Evolutionary conservation across 2,329 filamentous ascomycete species (phyloP), one percentile per base, ranked within the genome.

Genomic region (Botryosphaeria dothidea): DNA sequence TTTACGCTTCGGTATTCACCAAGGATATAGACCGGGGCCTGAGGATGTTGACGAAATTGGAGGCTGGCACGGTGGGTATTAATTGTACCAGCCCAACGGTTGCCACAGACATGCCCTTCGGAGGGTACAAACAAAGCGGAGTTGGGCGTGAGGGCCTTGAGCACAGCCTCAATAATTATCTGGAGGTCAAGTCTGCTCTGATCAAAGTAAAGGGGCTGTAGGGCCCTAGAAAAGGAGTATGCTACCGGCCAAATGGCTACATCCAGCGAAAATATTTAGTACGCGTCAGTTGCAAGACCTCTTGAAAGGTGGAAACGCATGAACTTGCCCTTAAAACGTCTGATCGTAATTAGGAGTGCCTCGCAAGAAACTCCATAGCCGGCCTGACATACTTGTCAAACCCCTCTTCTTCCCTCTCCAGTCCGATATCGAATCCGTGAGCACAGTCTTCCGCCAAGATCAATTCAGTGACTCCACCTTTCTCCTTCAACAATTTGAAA

Each of bases 181-280:
- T 76, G n/a, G 75, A 77, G 69, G 75, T 70, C 11, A 76, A 77
- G 70, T 68, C 68, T 2, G 73, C 77, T 3, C 49, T 75, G 64
- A 75, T 77, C 66, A 74, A 74, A 19, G 23, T 57, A 0, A 27
- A 57, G 4, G 52, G 52, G 8, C n/a, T 57, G 19, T 57, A 43
- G 36, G 11, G 17, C 13, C 17, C n/a, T 34, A 3, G 1, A 7
- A 49, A 7, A 49, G 31, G 31, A 34, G n/a, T n/a, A 34, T 34
- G 31, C 7, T 34, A 34, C 13, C 7, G 31, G 31, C 31, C 13
- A 11, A 34, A 34, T 8, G 31, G 3, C 31, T 11, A 34, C n/a
- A n/a, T n/a, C n/a, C n/a, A n/a, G n/a, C n/a, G n/a, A n/a, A n/a
- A n/a, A n/a, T n/a, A n/a, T n/a, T n/a, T n/a, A n/a, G n/a, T n/a